Evolutionary conservation across 345 rosid species (phyloP).

Genomic region (Melaleuca alternifolia): DNA sequence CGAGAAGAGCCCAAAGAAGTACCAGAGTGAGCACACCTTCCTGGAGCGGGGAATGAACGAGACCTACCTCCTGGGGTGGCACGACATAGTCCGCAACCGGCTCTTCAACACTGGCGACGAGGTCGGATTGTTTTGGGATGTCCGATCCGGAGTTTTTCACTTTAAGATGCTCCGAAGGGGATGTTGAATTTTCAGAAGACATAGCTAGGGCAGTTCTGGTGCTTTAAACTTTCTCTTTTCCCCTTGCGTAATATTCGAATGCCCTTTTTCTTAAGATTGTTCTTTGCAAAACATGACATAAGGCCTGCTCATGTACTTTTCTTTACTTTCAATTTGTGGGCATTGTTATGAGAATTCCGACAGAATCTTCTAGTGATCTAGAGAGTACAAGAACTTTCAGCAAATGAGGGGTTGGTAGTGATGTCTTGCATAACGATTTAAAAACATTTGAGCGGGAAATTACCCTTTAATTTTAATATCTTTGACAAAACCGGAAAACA

Average conservation of each 20-base stretch:
- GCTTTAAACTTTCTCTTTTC: not conserved
- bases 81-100: conserved; percentile 10
- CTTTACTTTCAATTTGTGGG: not conserved
- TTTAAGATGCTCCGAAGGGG: conserved; percentile 14
- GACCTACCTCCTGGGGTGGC: conserved; percentile 7
- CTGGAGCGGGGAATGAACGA: conserved; percentile 14
- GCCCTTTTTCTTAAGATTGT: not conserved
- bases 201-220: not conserved
- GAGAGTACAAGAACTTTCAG: not conserved
- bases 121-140: conserved; percentile 26
- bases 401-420: not conserved
- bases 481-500: accelerated
- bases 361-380: not conserved
- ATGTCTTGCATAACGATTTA: not conserved
- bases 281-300: not conserved
- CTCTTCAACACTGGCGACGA: conserved; percentile 13
- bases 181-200: not conserved
- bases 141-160: conserved; percentile 3
- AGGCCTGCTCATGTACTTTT: not conserved
- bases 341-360: not conserved
- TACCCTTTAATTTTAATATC: not conserved
- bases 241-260: not conserved
- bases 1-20: conserved; percentile 8
- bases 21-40: conserved; percentile 13
- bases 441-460: not conserved